phyloP scores from a whole-genome alignment of 228 moss, liverwort and hornwort genomes.

The Sphagnum magellanicum region DNA sequence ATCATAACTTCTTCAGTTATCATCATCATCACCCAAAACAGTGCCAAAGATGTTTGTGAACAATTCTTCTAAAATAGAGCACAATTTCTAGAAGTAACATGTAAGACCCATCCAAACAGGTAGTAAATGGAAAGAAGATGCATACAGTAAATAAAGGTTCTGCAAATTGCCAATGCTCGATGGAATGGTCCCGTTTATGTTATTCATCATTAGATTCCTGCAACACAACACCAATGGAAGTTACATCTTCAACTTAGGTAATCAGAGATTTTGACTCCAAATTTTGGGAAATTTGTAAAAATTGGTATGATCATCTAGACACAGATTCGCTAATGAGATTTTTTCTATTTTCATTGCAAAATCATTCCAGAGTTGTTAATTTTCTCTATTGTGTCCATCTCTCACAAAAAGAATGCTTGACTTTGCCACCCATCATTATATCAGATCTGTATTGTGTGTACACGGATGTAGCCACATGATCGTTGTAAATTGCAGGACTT shows the following conservation, averaged over 20 bases:
- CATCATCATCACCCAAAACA: no score
- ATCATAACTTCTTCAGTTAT: background rate
- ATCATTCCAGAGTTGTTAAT: background rate
- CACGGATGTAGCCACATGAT: no score
- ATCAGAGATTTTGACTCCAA: background rate
- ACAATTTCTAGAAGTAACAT: background rate
- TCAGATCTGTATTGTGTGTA: background rate
- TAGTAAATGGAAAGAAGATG: background rate
- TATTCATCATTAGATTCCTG: slow-evolving; percentile 43
- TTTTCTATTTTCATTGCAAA: no score
- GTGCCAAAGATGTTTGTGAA: no score
- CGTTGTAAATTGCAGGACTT: background rate
- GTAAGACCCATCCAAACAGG: background rate
- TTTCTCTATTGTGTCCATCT: background rate
- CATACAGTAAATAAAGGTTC: slow-evolving; percentile 28
- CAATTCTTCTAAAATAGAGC: no score
- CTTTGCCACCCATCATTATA: background rate
- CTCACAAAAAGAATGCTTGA: background rate
- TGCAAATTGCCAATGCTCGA: slow-evolving; percentile 35
- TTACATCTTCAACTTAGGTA: background rate
- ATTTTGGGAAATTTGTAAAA: no score
- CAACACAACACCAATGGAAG: background rate
- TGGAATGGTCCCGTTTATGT: slow-evolving; percentile 34
- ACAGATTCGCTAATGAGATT: no score
- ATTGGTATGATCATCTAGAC: no score